These are phyloP conservation scores for Zygoascus biomembranicola DNA, from an alignment of 805 yeast genomes.

Conservation along the genomic window DNA sequence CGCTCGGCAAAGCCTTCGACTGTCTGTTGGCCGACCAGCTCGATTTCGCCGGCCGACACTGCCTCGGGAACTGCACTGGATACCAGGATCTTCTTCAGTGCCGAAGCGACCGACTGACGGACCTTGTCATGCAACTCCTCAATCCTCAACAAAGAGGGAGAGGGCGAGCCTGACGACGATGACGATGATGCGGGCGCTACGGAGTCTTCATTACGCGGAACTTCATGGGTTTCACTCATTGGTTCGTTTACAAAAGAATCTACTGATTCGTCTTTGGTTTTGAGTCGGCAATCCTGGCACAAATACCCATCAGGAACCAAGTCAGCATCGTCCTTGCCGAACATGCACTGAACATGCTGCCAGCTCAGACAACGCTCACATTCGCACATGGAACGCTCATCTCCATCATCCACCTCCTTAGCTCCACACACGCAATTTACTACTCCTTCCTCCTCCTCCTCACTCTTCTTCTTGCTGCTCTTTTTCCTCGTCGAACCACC, in stretches of 20 bases:
- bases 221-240: neutral
- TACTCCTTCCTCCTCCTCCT: constrained; percentile 17
- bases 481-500: neutral
- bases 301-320: constrained; percentile 45
- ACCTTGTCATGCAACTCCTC: constrained; percentile 17
- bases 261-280: neutral
- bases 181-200: neutral
- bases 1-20: constrained; percentile 32
- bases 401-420: constrained; percentile 24
- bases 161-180: too few relatives aligned
- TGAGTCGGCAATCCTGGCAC: constrained; percentile 42
- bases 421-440: constrained; percentile 27
- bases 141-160: neutral
- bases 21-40: constrained; percentile 14
- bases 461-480: constrained; percentile 1
- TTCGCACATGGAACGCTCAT: constrained; percentile 47
- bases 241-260: constrained; percentile 1
- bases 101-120: constrained; percentile 45
- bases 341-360: constrained; percentile 63
- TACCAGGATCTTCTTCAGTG: constrained; percentile 38
- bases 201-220: neutral
- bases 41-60: constrained; percentile 9
- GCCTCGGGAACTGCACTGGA: constrained; percentile 31
- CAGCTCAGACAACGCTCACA: constrained; percentile 59
- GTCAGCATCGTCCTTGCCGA: constrained; percentile 34